Base-by-base conservation (phyloP, 768 basidiomycete genomes). In the Naganishia vishniacii region DNA sequence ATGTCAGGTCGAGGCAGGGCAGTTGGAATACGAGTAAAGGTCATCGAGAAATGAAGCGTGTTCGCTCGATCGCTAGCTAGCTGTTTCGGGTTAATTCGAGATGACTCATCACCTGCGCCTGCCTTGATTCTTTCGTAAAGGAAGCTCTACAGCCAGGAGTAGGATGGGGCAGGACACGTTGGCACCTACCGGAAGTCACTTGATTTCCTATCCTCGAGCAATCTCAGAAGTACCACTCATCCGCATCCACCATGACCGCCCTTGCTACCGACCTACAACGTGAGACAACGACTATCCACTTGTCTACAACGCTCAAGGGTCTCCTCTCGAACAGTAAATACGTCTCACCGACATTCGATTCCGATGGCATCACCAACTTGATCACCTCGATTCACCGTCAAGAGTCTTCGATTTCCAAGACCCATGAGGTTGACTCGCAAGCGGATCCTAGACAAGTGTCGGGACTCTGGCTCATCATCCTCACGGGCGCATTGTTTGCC, bases 401-500 rank as follows among this genome's bases (percentile, higher is more conserved):
- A 4, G n/a, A n/a, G 9, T 20, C 23, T 23, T 18, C 20, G 11
- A 40, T 5, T 20, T 15, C 6, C n/a, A n/a, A n/a, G n/a, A n/a
- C n/a, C n/a, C n/a, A n/a, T n/a, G n/a, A n/a, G n/a, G n/a, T n/a
- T n/a, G n/a, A n/a, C n/a, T n/a, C n/a, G n/a, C n/a, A n/a, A n/a
- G n/a, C n/a, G n/a, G n/a, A n/a, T n/a, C n/a, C n/a, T n/a, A 3
- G 12, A 51, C 6, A 34, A 20, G 31, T n/a, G 18, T 29, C 11
- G 28, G 7, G 49, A 34, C 29, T 51, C 20, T 56, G 53, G 53
- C 53, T 56, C 9, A 16, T 56, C 37, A 34, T 56, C 6, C n/a
- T 56, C 4, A 62, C 61, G 2, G 47, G 31, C 3, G 8, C 47
- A n/a, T 18, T 62, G 4, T 48, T 62, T 47, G 34, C 61, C 9